Evolutionary conservation across 495 filamentous ascomycete genomes (phyloP).

Genomic region (Aspergillus funiculosus): DNA sequence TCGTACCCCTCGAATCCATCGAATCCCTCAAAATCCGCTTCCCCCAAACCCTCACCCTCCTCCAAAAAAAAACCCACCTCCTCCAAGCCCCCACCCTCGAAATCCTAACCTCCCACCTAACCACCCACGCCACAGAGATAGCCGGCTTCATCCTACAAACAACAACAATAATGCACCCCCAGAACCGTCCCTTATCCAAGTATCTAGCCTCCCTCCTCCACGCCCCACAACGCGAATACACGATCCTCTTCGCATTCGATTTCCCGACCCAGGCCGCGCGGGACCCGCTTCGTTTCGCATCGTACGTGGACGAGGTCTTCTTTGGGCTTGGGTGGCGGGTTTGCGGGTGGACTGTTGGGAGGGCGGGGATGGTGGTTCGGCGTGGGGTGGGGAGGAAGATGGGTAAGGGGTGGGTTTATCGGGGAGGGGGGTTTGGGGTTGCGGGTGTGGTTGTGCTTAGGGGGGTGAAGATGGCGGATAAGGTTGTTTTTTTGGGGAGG

Average conservation of each 20-base stretch:
- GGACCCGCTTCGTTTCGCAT: conserved; percentile 5
- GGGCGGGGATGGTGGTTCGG: neutral
- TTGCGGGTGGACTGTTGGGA: conserved; percentile 9
- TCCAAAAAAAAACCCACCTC: conserved; percentile 3
- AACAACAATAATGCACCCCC: conserved; percentile 5
- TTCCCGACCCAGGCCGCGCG: conserved; percentile 11
- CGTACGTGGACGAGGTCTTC: conserved; percentile 9
- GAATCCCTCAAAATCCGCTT: neutral
- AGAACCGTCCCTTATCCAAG: neutral
- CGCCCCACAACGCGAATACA: neutral
- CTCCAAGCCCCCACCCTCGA: neutral
- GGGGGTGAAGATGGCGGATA: too few species aligned
- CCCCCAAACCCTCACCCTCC: neutral
- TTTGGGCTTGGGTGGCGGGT: conserved; percentile 12
- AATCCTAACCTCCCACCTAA: neutral
- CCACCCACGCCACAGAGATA: neutral
- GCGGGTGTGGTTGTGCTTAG: neutral
- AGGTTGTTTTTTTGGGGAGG: too few species aligned
- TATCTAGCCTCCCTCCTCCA: neutral
- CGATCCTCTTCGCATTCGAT: conserved; percentile 13
- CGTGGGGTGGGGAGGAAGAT: neutral
- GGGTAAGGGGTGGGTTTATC: neutral
- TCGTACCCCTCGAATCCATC: too few species aligned
- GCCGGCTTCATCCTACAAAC: conserved; percentile 14
- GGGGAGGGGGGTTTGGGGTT: neutral